phyloP scores from a whole-genome alignment of 1,284 basidiomycete genomes.

The Cronartium quercuum region DNA sequence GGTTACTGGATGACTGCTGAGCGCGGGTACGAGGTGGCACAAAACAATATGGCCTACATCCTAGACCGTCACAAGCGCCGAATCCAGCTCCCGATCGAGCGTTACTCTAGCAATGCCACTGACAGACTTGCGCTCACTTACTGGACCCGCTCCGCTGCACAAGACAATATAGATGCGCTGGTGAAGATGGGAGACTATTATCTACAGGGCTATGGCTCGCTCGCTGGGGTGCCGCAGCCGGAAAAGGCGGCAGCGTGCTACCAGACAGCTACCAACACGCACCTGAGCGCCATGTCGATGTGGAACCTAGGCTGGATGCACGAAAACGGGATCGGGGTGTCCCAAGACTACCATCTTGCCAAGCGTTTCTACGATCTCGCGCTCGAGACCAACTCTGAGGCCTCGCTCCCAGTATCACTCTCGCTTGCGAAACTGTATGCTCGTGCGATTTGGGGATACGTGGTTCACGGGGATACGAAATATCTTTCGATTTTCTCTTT shows the following conservation, averaged over 20 bases:
- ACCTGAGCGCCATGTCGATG: conserved; percentile 84
- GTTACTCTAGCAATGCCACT: conserved; percentile 55
- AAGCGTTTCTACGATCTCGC: conserved; percentile 93
- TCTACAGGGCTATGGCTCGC: conserved; percentile 73
- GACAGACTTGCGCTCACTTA: conserved; percentile 77
- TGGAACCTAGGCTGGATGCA: conserved; percentile 99
- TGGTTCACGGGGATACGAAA: conserved; percentile 24
- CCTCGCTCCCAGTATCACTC: conserved; percentile 76
- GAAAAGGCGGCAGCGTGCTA: conserved; percentile 90
- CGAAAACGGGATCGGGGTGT: conserved; percentile 86
- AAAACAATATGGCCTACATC: conserved; percentile 91
- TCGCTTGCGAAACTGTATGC: conserved; percentile 76
- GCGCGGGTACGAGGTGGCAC: conserved; percentile 81
- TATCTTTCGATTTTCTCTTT: conserved; percentile 28
- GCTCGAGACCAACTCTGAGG: conserved; percentile 75
- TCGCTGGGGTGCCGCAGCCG: conserved; percentile 58
- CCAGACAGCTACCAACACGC: conserved; percentile 79
- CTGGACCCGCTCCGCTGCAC: conserved; percentile 88
- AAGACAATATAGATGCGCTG: conserved; percentile 87
- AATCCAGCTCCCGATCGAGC: conserved; percentile 53
- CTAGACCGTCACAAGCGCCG: conserved; percentile 80
- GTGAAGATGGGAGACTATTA: conserved; percentile 88
- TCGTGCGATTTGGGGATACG: conserved; percentile 65
- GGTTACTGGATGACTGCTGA: conserved; percentile 93
- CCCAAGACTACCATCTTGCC: conserved; percentile 89